Evolutionary conservation across 2,329 filamentous ascomycete species (phyloP).

Genomic region (Monosporascus sp.): DNA sequence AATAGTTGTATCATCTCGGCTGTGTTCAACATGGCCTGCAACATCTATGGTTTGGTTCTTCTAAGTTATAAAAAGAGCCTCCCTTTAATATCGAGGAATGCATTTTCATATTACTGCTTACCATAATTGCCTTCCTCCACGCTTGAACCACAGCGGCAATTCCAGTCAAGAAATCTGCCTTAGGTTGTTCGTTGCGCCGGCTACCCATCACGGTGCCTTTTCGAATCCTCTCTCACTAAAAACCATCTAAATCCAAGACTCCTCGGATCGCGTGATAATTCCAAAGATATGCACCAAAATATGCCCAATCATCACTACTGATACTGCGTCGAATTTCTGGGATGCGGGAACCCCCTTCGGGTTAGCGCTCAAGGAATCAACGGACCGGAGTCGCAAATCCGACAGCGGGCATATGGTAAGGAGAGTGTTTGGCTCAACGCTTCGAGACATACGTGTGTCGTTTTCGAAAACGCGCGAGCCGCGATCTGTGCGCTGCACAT

Average conservation of each 20-base stretch:
- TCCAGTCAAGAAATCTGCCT: conserved; percentile 49
- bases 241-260: conserved; percentile 54
- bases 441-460: conserved; percentile 47
- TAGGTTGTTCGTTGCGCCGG: conserved; percentile 62
- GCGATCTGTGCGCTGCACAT: conserved; percentile 66
- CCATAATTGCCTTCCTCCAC: conserved; percentile 9
- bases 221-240: conserved; percentile 64
- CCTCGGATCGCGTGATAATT: conserved; percentile 71
- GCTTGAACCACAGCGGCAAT: conserved; percentile 30
- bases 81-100: too few species aligned
- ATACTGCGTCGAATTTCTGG: conserved; percentile 61
- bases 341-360: conserved; percentile 55
- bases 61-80: too few species aligned
- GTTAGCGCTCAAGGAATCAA: conserved; percentile 48
- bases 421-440: conserved; percentile 53
- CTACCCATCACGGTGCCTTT: conserved; percentile 59
- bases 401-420: conserved; percentile 69
- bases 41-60: too few species aligned
- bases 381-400: conserved; percentile 60
- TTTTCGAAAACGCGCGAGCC: conserved; percentile 63
- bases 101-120: too few species aligned
- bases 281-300: conserved; percentile 72
- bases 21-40: too few species aligned
- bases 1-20: too few species aligned
- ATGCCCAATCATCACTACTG: conserved; percentile 70